Conservation (phyloP, 345 rosid genomes). For the Populus deltoides region DNA sequence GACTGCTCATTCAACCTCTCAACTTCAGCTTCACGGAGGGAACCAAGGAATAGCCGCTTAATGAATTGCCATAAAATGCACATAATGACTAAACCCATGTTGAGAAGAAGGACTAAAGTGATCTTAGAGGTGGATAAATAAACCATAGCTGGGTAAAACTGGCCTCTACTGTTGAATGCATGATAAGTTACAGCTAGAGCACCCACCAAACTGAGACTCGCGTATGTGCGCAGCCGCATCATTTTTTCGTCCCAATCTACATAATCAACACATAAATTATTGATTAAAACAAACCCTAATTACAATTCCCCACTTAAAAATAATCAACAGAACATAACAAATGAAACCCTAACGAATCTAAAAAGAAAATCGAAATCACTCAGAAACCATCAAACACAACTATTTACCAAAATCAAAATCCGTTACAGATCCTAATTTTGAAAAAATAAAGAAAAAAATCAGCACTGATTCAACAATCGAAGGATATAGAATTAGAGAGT, state of each 20-base stretch:
- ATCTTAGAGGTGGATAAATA: constrained; percentile 85
- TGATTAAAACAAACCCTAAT: neutral
- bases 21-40: constrained; percentile 91
- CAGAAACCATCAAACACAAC: too few species aligned
- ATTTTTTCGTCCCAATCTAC: constrained; percentile 24
- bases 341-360: too few species aligned
- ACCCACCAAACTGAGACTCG: constrained; percentile 57
- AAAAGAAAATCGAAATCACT: too few species aligned
- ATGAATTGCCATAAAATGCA: constrained; percentile 71
- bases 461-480: too few species aligned
- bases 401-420: too few species aligned
- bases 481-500: too few species aligned
- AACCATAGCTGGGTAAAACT: constrained; percentile 87
- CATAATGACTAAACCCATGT: constrained; percentile 85
- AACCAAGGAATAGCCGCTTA: constrained; percentile 73
- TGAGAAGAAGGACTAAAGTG: constrained; percentile 69
- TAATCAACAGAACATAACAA: too few species aligned
- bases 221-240: constrained; percentile 79
- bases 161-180: constrained; percentile 78
- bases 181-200: constrained; percentile 63
- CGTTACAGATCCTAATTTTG: too few species aligned
- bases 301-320: neutral
- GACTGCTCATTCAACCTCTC: constrained; percentile 93
- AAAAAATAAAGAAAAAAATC: too few species aligned
- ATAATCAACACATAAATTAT: neutral